A percentile compares a stretch with the other conserved stretches of the same genome.
Evolutionary conservation across 192 early-diverging fungal genomes (phyloP).

Genomic region (Rhizophagus sp.): DNA sequence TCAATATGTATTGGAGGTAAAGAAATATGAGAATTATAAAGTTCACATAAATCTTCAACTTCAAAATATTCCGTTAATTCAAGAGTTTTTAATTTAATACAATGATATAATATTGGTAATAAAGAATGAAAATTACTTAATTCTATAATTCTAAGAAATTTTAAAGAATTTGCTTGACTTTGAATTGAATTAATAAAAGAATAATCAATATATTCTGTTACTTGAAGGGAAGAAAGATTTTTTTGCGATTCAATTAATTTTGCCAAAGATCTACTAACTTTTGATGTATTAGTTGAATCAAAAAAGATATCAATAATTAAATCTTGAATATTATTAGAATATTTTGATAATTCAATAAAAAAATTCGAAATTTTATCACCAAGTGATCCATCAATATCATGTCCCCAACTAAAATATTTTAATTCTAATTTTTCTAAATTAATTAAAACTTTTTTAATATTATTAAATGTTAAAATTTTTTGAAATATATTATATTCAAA

Average conservation of each 20-base stretch:
- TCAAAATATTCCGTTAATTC: not conserved
- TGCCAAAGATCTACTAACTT: not conserved
- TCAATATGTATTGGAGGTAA: not conserved
- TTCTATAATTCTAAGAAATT: not conserved
- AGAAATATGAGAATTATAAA: not conserved
- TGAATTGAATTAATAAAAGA: not conserved
- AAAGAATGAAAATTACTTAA: not conserved
- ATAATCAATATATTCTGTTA: not conserved
- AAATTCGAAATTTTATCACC: not conserved
- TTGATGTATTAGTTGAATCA: not conserved
- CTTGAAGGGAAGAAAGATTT: not conserved
- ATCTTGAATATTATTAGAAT: not conserved
- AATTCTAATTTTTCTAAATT: not conserved
- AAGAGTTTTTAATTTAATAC: constrained; percentile 1
- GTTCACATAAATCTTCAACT: not conserved
- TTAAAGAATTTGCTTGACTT: constrained; percentile 2
- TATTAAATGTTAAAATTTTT: not conserved
- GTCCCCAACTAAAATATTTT: not conserved
- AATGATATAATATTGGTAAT: not conserved
- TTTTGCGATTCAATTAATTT: not conserved
- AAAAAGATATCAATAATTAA: not conserved
- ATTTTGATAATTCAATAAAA: not conserved
- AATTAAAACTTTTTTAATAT: not conserved
- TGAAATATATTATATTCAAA: not conserved
- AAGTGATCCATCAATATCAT: not conserved